A percentile compares a stretch with the other conserved stretches of the same genome.
These are phyloP conservation scores for Knoxia roxburghii DNA, from an alignment of 257 asterid genomes.

Conservation along the genomic window DNA sequence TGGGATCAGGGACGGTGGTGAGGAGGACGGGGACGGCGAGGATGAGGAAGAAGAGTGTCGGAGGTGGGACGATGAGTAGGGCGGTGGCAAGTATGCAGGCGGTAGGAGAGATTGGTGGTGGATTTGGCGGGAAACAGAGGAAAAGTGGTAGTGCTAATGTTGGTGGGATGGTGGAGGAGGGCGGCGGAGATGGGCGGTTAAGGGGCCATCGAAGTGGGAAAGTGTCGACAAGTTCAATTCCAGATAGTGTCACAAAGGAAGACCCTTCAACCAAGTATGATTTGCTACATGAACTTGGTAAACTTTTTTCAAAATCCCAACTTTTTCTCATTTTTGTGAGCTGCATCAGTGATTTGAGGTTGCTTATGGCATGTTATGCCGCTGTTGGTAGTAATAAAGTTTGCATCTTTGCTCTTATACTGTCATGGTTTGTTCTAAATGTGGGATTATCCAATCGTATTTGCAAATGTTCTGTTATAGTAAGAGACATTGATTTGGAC, in stretches of 20 bases:
- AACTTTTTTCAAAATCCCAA: slow-evolving; percentile 20
- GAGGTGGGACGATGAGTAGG: slow-evolving; percentile 74
- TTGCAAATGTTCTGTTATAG: not conserved
- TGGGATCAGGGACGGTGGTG: slow-evolving; percentile 66
- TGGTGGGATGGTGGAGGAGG: slow-evolving; percentile 23
- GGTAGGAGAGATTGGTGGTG: slow-evolving; percentile 67
- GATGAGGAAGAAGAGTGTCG: slow-evolving; percentile 33
- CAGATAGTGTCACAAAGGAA: slow-evolving; percentile 74
- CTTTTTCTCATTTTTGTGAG: slow-evolving; percentile 5
- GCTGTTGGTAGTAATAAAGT: not conserved
- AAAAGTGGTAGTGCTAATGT: slow-evolving; percentile 40
- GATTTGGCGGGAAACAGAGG: slow-evolving; percentile 44
- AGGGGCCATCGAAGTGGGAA: slow-evolving; percentile 63
- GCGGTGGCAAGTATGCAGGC: slow-evolving; percentile 97
- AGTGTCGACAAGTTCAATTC: slow-evolving; percentile 72
- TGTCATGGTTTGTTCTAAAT: not conserved
- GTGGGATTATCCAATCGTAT: too few relatives aligned
- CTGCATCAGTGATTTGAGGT: not conserved
- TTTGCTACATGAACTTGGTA: slow-evolving; percentile 94
- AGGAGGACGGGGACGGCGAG: slow-evolving; percentile 38
- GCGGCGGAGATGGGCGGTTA: slow-evolving; percentile 30
- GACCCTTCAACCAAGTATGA: slow-evolving; percentile 91
- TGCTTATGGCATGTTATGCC: not conserved
- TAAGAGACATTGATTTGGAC: not conserved
- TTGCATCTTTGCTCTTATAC: not conserved